Conservation (phyloP, 176 grass and related monocot species). For the Pontederia paniculata region DNA sequence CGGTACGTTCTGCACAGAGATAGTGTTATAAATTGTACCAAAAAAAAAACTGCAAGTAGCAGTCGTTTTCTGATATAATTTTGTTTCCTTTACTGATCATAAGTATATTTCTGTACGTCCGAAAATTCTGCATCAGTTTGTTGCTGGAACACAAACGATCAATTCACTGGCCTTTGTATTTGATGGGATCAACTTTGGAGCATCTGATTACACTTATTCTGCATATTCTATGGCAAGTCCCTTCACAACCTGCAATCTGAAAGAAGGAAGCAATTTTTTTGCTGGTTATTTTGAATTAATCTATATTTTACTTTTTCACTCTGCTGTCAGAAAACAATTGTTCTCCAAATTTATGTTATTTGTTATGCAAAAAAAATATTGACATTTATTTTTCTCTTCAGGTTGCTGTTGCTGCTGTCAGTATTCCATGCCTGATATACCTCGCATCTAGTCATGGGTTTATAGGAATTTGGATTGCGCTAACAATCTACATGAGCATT, state of each 20-base stretch:
- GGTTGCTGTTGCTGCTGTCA: conserved; percentile 65
- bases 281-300: not conserved
- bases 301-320: conserved; percentile 6
- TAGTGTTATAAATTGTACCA: too few relatives aligned
- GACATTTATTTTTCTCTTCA: conserved; percentile 23
- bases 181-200: conserved; percentile 95
- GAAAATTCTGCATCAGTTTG: conserved; percentile 41
- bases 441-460: conserved; percentile 40
- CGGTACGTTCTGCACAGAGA: conserved; percentile 18
- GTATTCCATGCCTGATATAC: conserved; percentile 45
- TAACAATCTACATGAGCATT: conserved; percentile 54
- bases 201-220: conserved; percentile 75
- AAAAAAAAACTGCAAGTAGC: too few relatives aligned
- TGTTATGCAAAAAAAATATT: too few relatives aligned
- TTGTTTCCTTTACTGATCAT: not conserved
- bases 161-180: conserved; percentile 96
- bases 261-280: not conserved
- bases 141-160: conserved; percentile 73
- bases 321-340: not conserved
- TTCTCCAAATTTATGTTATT: too few relatives aligned
- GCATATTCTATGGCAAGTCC: conserved; percentile 87
- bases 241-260: not conserved
- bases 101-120: not conserved
- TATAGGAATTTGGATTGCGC: conserved; percentile 50
- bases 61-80: not conserved